These are phyloP conservation scores for Hymenoscyphus scutula DNA, from an alignment of 2,329 filamentous ascomycete species.

Conservation along the genomic window DNA sequence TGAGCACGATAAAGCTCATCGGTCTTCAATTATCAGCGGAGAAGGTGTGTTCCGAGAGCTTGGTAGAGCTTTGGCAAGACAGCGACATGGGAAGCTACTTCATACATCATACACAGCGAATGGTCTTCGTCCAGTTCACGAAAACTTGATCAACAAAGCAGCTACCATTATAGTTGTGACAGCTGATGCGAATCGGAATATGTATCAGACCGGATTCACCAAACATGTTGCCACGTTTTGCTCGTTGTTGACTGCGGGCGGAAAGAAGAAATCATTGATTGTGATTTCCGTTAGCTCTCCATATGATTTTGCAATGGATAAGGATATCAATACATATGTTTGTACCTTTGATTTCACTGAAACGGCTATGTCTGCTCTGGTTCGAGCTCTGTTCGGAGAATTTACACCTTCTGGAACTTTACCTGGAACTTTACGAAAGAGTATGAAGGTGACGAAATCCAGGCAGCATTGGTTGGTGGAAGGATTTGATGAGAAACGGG, in stretches of 20 bases:
- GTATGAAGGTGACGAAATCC: constrained; percentile 83
- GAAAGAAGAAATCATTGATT: constrained; percentile 83
- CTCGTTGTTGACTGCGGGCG: constrained; percentile 71
- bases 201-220: constrained; percentile 92
- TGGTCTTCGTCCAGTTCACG: constrained; percentile 86
- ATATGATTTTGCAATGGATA: constrained; percentile 94
- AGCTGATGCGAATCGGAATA: constrained; percentile 88
- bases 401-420: constrained; percentile 57
- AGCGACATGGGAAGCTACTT: constrained; percentile 79
- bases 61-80: constrained; percentile 80
- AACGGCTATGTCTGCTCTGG: constrained; percentile 79
- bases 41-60: constrained; percentile 91
- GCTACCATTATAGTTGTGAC: constrained; percentile 88
- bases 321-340: constrained; percentile 84
- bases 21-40: constrained; percentile 76
- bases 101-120: constrained; percentile 96
- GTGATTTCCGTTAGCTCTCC: constrained; percentile 93
- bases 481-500: constrained; percentile 76
- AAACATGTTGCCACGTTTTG: constrained; percentile 97
- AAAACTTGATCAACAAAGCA: constrained; percentile 85
- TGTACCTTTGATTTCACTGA: constrained; percentile 98
- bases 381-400: constrained; percentile 81
- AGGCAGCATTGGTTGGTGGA: constrained; percentile 94
- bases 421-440: constrained; percentile 77
- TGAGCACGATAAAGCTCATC: constrained; percentile 52